Base-by-base conservation (phyloP, 2,329 filamentous ascomycete species). In the Fusarium sp. region DNA sequence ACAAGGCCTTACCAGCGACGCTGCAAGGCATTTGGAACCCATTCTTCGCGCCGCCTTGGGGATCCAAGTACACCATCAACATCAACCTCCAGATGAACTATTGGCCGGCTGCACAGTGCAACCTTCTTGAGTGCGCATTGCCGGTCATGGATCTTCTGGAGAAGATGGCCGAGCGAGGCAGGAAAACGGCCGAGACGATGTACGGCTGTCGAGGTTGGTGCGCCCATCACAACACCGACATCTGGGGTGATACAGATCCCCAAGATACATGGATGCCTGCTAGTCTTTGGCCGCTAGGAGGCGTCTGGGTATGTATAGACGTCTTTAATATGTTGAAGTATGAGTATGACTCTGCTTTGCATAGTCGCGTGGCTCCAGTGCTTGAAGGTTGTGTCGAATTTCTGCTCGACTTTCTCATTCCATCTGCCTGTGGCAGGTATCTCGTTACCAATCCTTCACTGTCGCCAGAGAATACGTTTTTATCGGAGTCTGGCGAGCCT, bases 11-110 rank as follows among this genome's bases (percentile, higher is more conserved):
- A 1, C 81, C 82, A 0, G 79, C 81, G 2, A 83, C 82, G 5
- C 68, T 83, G 1, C 82, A 83, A n/a, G 82, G 81, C 0, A 79
- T 83, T 29, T 83, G 81, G 82, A 83, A 83, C 27, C 76, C 79
- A 11, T 78, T 80, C 0, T 78, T 76, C 14, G 73, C 71, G 0
- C 79, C 80, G 0, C 78, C 84, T 0, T 88, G 86, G 86, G 85
- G 85, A 5, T 83, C 81, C 27, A 87, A 86, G 69, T 87, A 84
- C 65, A 88, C 86, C 1, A 85, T 88, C 72, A 87, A 88, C 69
- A 86, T 88, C 76, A 89, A 88, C 48, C 79, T 84, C 0, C 83
- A 89, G 75, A 89, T 89, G 87, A 88, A 88, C 71, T 89, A 88
- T 73, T 88, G 86, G 86, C 81, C 80, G 0, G 79, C 78, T 2